phyloP scores from a whole-genome alignment of 306 rosid genomes.

The Prinsepia uniflora region DNA sequence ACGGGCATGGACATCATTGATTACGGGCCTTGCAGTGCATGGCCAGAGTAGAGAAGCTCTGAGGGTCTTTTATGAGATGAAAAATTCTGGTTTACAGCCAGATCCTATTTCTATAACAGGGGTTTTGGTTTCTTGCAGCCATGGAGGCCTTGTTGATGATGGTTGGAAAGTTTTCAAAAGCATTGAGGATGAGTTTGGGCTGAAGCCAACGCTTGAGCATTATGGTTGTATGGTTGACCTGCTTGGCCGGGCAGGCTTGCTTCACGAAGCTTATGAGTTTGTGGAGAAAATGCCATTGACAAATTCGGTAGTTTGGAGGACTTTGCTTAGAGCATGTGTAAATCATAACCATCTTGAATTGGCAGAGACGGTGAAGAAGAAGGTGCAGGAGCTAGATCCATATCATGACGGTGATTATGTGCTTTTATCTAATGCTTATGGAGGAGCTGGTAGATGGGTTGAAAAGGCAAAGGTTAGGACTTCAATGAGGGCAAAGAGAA shows the following conservation, averaged over 20 bases:
- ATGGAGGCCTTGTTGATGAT: slow-evolving; percentile 7
- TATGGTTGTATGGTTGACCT: slow-evolving; percentile 8
- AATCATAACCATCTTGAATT: not conserved
- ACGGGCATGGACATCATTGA: not conserved
- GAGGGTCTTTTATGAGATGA: not conserved
- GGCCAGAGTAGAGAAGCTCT: not conserved
- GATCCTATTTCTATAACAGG: not conserved
- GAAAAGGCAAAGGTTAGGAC: not conserved
- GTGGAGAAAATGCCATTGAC: not conserved
- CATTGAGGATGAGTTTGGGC: not conserved
- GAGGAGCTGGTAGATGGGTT: slow-evolving; percentile 1
- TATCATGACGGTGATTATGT: not conserved
- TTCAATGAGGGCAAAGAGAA: not conserved
- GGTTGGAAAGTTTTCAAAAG: slow-evolving; percentile 1
- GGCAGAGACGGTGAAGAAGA: not conserved
- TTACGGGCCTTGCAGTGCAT: not conserved
- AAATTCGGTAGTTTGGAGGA: not conserved
- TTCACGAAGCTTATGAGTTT: not conserved
- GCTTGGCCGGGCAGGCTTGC: not conserved
- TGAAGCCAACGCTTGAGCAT: not conserved
- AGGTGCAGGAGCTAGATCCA: not conserved
- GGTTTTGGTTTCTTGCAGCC: not conserved
- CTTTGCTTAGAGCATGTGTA: slow-evolving; percentile 2
- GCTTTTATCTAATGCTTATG: slow-evolving; percentile 6
- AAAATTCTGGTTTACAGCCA: not conserved